A percentile compares a stretch with the other conserved stretches of the same genome.
Evolutionary conservation across 129 eudicot species (phyloP).

Genomic region (Helianthus annuus): DNA sequence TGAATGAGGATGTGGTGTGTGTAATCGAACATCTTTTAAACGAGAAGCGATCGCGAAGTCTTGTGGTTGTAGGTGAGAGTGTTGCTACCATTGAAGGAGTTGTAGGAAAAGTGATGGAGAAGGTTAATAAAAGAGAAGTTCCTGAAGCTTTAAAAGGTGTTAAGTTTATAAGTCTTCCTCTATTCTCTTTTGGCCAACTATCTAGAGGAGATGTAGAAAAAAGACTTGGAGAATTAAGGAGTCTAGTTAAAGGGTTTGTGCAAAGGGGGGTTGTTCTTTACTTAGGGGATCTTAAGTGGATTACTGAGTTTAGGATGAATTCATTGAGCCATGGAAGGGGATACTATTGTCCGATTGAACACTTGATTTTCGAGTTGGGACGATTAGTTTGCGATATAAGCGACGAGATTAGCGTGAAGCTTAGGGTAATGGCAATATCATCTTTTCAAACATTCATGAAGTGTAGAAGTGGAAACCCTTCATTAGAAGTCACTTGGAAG

Average conservation of each 20-base stretch:
- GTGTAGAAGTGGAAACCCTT: slow-evolving; percentile 65
- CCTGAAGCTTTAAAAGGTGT: slow-evolving; percentile 60
- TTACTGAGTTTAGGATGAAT: slow-evolving; percentile 53
- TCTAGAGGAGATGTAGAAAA: slow-evolving; percentile 61
- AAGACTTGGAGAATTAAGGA: slow-evolving; percentile 58
- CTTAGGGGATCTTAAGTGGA: slow-evolving; percentile 85
- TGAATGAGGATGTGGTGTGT: slow-evolving; percentile 50
- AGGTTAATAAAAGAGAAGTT: slow-evolving; percentile 53
- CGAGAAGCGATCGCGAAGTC: slow-evolving; percentile 38
- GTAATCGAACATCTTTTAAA: slow-evolving; percentile 50
- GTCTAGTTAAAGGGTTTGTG: slow-evolving; percentile 49
- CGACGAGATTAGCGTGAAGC: slow-evolving; percentile 45
- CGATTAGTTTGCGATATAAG: slow-evolving; percentile 44
- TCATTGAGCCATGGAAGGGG: slow-evolving; percentile 40
- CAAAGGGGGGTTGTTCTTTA: slow-evolving; percentile 68
- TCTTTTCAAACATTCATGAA: slow-evolving; percentile 81
- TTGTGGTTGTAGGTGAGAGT: slow-evolving; percentile 74
- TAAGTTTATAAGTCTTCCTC: slow-evolving; percentile 59
- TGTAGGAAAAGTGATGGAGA: slow-evolving; percentile 58
- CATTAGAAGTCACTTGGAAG: slow-evolving; percentile 68
- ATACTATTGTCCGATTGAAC: slow-evolving; percentile 75
- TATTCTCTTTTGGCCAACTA: slow-evolving; percentile 52
- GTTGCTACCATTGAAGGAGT: slow-evolving; percentile 54
- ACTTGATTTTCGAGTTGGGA: slow-evolving; percentile 71
- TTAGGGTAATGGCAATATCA: slow-evolving; percentile 85